Percentiles rank a stretch among this genome's conserved stretches.
phyloP scores from a whole-genome alignment of 306 rosid species.

The Gastrolobium bilobum region DNA sequence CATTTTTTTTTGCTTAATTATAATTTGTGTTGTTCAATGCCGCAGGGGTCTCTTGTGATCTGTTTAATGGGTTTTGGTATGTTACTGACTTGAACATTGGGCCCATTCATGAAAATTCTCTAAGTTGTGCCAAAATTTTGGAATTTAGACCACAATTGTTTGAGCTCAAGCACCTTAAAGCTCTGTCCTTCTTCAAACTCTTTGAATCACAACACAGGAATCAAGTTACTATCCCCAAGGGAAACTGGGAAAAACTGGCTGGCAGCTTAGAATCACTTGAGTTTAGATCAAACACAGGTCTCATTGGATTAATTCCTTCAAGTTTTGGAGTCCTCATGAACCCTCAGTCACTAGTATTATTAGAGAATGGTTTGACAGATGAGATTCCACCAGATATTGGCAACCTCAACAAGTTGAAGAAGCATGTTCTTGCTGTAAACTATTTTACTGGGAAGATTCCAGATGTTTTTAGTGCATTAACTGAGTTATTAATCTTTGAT shows the following conservation, averaged over 20 bases:
- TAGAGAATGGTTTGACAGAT: constrained; percentile 70
- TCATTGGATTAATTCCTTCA: constrained; percentile 68
- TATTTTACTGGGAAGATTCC: constrained; percentile 66
- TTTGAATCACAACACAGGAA: constrained; percentile 59
- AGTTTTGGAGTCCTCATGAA: constrained; percentile 65
- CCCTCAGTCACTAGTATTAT: constrained; percentile 74
- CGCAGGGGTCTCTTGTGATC: constrained; percentile 92
- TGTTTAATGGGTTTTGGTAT: constrained; percentile 76
- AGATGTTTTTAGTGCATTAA: constrained; percentile 53
- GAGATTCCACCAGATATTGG: constrained; percentile 68
- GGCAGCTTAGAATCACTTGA: constrained; percentile 77
- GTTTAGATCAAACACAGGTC: constrained; percentile 77
- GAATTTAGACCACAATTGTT: constrained; percentile 70
- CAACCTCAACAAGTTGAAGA: constrained; percentile 59
- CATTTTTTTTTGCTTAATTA: background rate
- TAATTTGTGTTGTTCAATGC: constrained; percentile 33
- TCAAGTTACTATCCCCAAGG: constrained; percentile 58
- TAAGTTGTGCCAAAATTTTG: constrained; percentile 59
- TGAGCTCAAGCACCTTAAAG: constrained; percentile 71
- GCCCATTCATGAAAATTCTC: constrained; percentile 81
- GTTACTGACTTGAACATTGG: constrained; percentile 75
- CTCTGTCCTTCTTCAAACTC: constrained; percentile 75
- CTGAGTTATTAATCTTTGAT: constrained; percentile 73
- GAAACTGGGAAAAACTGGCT: constrained; percentile 72
- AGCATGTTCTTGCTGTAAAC: constrained; percentile 74